Conservation (phyloP, 1,284 basidiomycete species). For the Spongispora temasekensis region DNA sequence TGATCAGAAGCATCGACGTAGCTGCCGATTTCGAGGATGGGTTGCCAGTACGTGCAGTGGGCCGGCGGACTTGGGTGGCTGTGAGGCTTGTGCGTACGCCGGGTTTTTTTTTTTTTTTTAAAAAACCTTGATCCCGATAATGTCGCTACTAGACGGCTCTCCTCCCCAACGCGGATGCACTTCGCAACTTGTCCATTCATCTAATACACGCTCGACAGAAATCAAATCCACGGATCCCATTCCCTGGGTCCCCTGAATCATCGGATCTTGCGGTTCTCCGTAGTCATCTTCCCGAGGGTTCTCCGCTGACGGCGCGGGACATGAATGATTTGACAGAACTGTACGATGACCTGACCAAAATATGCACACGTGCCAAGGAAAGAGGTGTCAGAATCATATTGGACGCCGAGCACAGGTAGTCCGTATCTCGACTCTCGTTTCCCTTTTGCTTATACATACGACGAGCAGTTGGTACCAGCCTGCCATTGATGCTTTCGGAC, state of each 20-base stretch:
- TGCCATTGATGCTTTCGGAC: constrained; percentile 77
- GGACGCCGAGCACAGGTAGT: constrained; percentile 79
- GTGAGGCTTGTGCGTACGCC: constrained; percentile 81
- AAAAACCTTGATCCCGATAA: too few relatives aligned
- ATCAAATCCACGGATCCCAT: constrained; percentile 27
- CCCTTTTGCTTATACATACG: constrained; percentile 1
- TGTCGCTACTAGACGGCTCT: constrained; percentile 27
- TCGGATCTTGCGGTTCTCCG: constrained; percentile 29
- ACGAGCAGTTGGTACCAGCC: constrained; percentile 74
- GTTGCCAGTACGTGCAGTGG: constrained; percentile 32
- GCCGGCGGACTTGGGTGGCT: constrained; percentile 79
- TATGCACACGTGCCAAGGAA: constrained; percentile 62
- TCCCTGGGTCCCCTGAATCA: constrained; percentile 29
- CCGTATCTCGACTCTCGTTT: neutral
- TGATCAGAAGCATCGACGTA: constrained; percentile 71
- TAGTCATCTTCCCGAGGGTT: constrained; percentile 38
- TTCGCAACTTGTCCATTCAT: constrained; percentile 33
- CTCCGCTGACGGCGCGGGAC: constrained; percentile 51
- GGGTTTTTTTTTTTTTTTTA: too few relatives aligned
- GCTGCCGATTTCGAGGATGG: constrained; percentile 78
- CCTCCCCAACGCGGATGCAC: constrained; percentile 25
- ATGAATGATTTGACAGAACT: constrained; percentile 60
- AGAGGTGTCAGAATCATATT: constrained; percentile 68
- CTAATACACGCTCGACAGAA: constrained; percentile 17
- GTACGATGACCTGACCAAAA: constrained; percentile 56